Evolutionary conservation across 2,329 filamentous ascomycete species (phyloP), one percentile per base, ranked within the genome.

Genomic region (Aspergillus sp.): DNA sequence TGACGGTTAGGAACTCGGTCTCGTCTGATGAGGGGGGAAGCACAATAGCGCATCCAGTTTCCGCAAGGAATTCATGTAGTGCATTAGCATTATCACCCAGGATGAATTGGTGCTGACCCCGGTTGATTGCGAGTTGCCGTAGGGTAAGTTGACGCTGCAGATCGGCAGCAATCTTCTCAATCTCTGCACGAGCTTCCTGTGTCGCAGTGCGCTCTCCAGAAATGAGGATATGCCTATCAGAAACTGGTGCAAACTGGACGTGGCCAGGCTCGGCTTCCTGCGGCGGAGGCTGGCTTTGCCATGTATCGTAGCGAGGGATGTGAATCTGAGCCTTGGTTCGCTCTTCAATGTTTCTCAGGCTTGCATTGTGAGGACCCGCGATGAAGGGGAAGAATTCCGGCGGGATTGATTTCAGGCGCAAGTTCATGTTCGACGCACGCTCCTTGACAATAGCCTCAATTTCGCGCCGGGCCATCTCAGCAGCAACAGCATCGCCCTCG

Each of bases 311-410:
- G 55, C 90, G 85, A 48, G 95, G 95, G 51, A 99, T 89, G 60
- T 91, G 87, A 65, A 99, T 84, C 74, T 91, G 89, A 41, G 97
- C 83, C 64, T 92, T 91, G 64, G 89, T 90, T 64, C 86, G 86
- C 63, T 88, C 81, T 77, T 94, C 90, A 56, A 97, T 83, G 43
- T 85, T 84, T 66, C 86, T 83, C 59, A 92, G 80, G 54, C 87
- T 81, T 51, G 85, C 82, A 74, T 93, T 91, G 74, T 90, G 86
- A 9, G 89, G 87, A 53, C 93, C 93, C 25, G 92, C 90, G 76
- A 99, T 89, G 82, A 99, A 99, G 56, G 94, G 94, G 79, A 95
- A 99, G 78, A 95, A 96, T 75, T 97, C 93, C 28, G 92, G 87
- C 7, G 95, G 93, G 62, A 99, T 90, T 53, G 89, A 88, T 77